These are phyloP conservation scores for Aotearoamyces nothofagi DNA, from an alignment of 2,329 filamentous ascomycete genomes.

Conservation along the genomic window DNA sequence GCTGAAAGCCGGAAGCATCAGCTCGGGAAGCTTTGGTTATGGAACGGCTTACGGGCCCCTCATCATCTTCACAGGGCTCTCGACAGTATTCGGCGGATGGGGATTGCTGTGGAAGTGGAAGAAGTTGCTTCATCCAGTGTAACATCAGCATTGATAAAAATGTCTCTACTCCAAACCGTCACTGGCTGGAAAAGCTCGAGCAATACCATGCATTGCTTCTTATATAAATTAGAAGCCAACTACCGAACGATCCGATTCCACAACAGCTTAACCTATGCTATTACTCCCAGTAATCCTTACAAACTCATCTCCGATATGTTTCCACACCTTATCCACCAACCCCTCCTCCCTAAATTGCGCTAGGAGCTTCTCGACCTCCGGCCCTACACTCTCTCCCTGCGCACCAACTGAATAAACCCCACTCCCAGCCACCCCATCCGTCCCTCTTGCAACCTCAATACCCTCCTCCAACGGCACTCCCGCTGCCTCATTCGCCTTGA, in stretches of 20 bases:
- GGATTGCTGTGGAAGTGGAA: conserved; percentile 12
- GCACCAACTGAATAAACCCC: conserved; percentile 19
- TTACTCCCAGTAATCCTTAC: conserved; percentile 13
- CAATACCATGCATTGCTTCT: no score
- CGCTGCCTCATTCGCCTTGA: conserved; percentile 3
- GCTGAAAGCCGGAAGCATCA: conserved; percentile 5
- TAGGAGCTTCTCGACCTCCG: conserved; percentile 16
- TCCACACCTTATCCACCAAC: conserved; percentile 18
- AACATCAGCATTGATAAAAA: no score
- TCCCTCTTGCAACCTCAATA: conserved; percentile 12
- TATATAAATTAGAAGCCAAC: no score
- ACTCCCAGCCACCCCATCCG: conserved; percentile 16
- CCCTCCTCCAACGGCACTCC: conserved; percentile 10
- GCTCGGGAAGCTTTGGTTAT: conserved; percentile 9
- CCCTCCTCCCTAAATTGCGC: conserved; percentile 17
- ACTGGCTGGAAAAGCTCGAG: no score
- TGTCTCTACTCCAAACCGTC: no score
- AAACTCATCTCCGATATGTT: conserved; percentile 12
- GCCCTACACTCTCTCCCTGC: conserved; percentile 14
- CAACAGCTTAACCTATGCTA: no score
- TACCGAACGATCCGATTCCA: no score
- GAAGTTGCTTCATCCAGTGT: no score
- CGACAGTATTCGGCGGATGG: conserved; percentile 12
- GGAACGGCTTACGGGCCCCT: conserved; percentile 10
- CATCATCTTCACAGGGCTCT: conserved; percentile 13